Conservation (phyloP, 1,139 yeast species). For the Blastobotrys ciferrii region DNA sequence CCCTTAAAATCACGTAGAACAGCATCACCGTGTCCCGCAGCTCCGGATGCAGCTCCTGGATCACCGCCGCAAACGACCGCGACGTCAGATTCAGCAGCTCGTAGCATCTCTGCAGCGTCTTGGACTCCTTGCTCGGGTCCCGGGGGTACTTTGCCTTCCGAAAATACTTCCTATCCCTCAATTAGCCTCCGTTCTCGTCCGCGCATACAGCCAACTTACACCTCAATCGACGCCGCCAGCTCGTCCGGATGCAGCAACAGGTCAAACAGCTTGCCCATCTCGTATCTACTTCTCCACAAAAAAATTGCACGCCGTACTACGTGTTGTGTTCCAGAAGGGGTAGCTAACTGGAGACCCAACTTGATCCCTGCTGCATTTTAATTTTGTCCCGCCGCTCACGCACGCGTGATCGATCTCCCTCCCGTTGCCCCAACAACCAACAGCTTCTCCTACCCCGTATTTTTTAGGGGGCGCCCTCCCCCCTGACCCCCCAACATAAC, state of each 20-base stretch:
- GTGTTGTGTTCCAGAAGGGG: neutral
- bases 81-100: slow-evolving; percentile 68
- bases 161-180: slow-evolving; percentile 32
- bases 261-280: slow-evolving; percentile 70
- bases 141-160: slow-evolving; percentile 52
- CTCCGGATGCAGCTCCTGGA: slow-evolving; percentile 87
- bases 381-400: neutral
- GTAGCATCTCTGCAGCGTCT: slow-evolving; percentile 62
- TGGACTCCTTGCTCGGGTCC: slow-evolving; percentile 44
- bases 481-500: too few relatives aligned
- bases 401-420: neutral
- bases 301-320: too few relatives aligned
- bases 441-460: neutral
- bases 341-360: neutral
- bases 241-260: slow-evolving; percentile 71
- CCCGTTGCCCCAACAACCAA: neutral
- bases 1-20: slow-evolving; percentile 82
- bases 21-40: slow-evolving; percentile 73
- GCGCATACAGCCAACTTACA: slow-evolving; percentile 37
- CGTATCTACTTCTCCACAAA: neutral
- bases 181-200: too few relatives aligned
- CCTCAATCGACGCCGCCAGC: slow-evolving; percentile 62
- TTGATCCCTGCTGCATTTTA: neutral
- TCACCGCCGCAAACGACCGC: slow-evolving; percentile 90
- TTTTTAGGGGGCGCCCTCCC: too few relatives aligned